These are phyloP conservation scores for Phialocephala subalpina DNA, from an alignment of 2,329 filamentous ascomycete species.

Conservation along the genomic window DNA sequence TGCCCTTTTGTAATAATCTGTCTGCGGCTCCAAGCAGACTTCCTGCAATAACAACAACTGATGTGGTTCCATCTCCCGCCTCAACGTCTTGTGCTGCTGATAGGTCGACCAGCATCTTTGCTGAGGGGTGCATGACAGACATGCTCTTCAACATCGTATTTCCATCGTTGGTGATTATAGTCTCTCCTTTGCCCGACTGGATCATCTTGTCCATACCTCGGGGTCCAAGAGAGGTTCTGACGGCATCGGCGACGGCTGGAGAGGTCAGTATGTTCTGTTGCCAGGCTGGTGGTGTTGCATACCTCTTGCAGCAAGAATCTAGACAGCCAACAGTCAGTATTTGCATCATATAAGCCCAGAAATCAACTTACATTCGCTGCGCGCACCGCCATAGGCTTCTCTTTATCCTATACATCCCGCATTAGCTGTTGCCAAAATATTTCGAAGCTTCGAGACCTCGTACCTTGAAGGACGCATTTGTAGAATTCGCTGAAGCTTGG, in stretches of 20 bases:
- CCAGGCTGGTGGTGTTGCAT: slow-evolving; percentile 42
- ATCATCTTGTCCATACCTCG: slow-evolving; percentile 77
- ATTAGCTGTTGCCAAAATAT: slow-evolving; percentile 37
- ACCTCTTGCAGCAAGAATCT: slow-evolving; percentile 94
- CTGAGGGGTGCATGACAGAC: slow-evolving; percentile 99
- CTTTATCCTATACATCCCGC: slow-evolving; percentile 71
- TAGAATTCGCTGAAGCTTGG: slow-evolving; percentile 50
- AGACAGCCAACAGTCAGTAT: neutral
- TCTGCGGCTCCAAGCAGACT: slow-evolving; percentile 94
- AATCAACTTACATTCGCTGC: slow-evolving; percentile 70
- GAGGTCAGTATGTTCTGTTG: slow-evolving; percentile 32
- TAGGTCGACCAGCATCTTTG: slow-evolving; percentile 98
- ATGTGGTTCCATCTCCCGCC: slow-evolving; percentile 97
- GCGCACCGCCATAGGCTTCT: slow-evolving; percentile 97
- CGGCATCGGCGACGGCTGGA: slow-evolving; percentile 93
- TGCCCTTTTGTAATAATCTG: slow-evolving; percentile 87
- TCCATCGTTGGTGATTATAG: slow-evolving; percentile 99
- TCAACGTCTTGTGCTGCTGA: slow-evolving; percentile 98
- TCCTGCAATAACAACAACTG: slow-evolving; percentile 96
- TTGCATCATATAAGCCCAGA: neutral
- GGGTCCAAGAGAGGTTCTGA: slow-evolving; percentile 94
- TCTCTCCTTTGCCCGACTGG: slow-evolving; percentile 78
- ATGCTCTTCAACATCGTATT: slow-evolving; percentile 99
- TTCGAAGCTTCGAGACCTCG: slow-evolving; percentile 34
- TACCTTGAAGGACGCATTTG: slow-evolving; percentile 74